Evolutionary conservation across 495 filamentous ascomycete genomes (phyloP), one percentile per base, ranked within the genome.

Genomic region (Penicilliopsis zonata): DNA sequence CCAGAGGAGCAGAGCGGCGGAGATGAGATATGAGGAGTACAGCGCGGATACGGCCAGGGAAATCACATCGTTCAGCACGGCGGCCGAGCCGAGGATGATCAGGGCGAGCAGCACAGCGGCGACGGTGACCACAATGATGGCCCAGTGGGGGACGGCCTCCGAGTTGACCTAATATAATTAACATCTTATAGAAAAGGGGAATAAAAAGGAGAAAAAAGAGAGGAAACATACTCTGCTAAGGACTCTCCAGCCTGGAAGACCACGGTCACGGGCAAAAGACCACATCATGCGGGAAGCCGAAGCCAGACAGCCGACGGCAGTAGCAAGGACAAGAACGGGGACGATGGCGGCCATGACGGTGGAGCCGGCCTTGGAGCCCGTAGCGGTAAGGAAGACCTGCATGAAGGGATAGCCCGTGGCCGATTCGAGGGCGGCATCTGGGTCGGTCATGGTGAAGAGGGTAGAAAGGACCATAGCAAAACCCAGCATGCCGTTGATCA

Each of bases 31-130:
- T 14, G 65, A 57, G 13, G 49, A 46, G 14, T 64, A 44, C 18
- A 70, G 39, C 1, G 65, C 58, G 14, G 41, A 50, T 4, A 60
- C 50, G 5, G 52, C 44, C 2, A 71, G 46, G 4, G 65, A 69
- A 24, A 65, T 49, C 18, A 76, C 58, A 18, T 64, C 64, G 44
- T 70, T 67, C 41, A 78, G 63, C 7, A 70, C 74, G 6, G 63
- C 56, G 3, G 56, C 36, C 0, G 67, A 73, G 14, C 70, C 74
- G 34, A 80, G 63, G 40, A 73, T 74, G 49, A 80, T 76, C 18
- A 76, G 50, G 1, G 65, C 66, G 3, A 77, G 40, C 18, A 34
- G 31, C 12, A 49, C 24, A 1, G 72, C 57, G 41, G 69, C 70
- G 27, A 67, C 42, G 7, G 67, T 23, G 21, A 10, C 10, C 21